phyloP scores from a whole-genome alignment of 2,329 filamentous ascomycete species.

The Zarea fungicola region DNA sequence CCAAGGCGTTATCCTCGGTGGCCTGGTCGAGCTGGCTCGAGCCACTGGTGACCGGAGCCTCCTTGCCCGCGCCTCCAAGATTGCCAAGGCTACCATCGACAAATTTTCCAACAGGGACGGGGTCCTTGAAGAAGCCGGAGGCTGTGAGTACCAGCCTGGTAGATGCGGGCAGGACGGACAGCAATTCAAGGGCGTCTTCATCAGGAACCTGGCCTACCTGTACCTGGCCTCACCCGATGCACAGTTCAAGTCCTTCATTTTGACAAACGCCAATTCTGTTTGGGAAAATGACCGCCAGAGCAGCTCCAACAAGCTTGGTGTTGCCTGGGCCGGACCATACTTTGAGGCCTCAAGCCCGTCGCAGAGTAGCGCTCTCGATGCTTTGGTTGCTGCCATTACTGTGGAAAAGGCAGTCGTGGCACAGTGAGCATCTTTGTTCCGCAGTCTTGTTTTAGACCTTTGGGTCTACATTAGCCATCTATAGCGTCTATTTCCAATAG shows the following conservation, averaged over 20 bases:
- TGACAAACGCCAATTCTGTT: conserved; percentile 58
- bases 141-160: conserved; percentile 28
- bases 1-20: conserved; percentile 53
- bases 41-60: conserved; percentile 39
- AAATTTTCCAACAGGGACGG: conserved; percentile 38
- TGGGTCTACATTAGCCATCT: too few relatives aligned
- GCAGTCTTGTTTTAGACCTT: too few relatives aligned
- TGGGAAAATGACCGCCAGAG: conserved; percentile 54
- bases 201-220: conserved; percentile 57
- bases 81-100: conserved; percentile 49
- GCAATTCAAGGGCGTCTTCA: conserved; percentile 70
- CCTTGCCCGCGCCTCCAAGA: conserved; percentile 36
- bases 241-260: conserved; percentile 49
- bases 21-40: conserved; percentile 44
- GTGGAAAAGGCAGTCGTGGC: conserved; percentile 23
- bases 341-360: conserved; percentile 47
- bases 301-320: conserved; percentile 45
- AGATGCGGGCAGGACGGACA: conserved; percentile 45
- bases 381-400: conserved; percentile 55
- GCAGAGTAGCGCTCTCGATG: conserved; percentile 62
- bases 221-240: conserved; percentile 44
- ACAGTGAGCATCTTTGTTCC: not conserved
- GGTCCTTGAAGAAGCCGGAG: conserved; percentile 38
- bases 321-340: conserved; percentile 62
- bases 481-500: too few relatives aligned